These are phyloP conservation scores for Pseudovirgaria hyperparasitica DNA, from an alignment of 2,329 filamentous ascomycete genomes.

Conservation along the genomic window DNA sequence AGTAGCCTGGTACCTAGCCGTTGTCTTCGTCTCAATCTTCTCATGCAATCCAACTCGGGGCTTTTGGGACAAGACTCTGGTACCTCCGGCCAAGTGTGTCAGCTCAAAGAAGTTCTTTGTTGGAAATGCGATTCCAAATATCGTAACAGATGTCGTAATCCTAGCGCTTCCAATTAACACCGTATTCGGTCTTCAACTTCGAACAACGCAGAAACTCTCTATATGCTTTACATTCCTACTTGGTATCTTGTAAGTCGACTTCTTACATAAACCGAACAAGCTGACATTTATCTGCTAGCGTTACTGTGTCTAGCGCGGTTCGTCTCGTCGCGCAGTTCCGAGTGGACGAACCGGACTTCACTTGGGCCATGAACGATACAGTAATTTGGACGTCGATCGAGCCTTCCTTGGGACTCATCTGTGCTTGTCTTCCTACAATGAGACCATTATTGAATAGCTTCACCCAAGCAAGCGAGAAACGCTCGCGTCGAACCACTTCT, in stretches of 20 bases:
- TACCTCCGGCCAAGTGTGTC: too few relatives aligned
- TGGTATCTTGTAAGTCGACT: conserved; percentile 10
- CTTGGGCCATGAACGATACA: conserved; percentile 16
- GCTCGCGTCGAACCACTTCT: too few relatives aligned
- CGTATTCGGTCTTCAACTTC: conserved; percentile 14
- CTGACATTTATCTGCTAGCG: conserved; percentile 1
- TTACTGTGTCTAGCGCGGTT: conserved; percentile 15
- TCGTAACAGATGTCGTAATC: conserved; percentile 22
- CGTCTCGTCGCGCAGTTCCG: conserved; percentile 13
- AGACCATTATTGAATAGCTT: conserved; percentile 6
- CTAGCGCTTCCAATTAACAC: conserved; percentile 20
- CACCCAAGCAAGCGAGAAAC: too few relatives aligned
- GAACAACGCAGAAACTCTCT: conserved; percentile 11
- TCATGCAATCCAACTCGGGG: too few relatives aligned
- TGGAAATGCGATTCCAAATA: conserved; percentile 30
- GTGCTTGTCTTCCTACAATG: conserved; percentile 9
- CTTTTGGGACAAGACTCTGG: too few relatives aligned
- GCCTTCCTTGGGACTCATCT: conserved; percentile 15
- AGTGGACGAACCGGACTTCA: conserved; percentile 12
- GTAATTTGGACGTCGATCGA: conserved; percentile 17
- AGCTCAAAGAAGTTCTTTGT: conserved; percentile 40
- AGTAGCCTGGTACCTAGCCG: too few relatives aligned
- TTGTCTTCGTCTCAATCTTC: too few relatives aligned
- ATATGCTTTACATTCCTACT: conserved; percentile 13
- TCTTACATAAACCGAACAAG: neutral